Conservation (phyloP, 1,139 yeast genomes). For the Geotrichum histeridarum region DNA sequence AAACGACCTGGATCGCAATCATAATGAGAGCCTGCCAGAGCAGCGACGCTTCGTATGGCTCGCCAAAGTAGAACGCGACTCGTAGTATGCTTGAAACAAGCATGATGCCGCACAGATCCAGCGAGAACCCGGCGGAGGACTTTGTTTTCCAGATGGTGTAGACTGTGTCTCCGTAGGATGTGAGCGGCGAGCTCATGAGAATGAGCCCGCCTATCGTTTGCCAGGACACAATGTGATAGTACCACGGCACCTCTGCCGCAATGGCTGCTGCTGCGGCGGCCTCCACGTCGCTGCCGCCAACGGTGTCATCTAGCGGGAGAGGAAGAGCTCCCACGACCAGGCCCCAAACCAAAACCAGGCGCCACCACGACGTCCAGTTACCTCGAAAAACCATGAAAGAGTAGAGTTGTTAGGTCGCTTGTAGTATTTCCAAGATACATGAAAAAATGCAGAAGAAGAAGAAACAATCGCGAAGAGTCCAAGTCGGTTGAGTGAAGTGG, state of each 20-base stretch:
- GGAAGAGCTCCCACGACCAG: background rate
- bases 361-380: background rate
- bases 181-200: slow-evolving; percentile 59
- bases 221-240: slow-evolving; percentile 16
- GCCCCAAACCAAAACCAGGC: background rate
- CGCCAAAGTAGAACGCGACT: slow-evolving; percentile 67
- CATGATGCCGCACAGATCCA: slow-evolving; percentile 91
- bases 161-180: slow-evolving; percentile 82
- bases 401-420: background rate
- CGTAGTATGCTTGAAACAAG: slow-evolving; percentile 68
- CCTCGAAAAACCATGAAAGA: slow-evolving; percentile 2
- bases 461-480: background rate
- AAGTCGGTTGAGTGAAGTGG: background rate
- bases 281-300: background rate
- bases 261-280: background rate
- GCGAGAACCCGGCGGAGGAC: slow-evolving; percentile 72
- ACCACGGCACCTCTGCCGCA: slow-evolving; percentile 3
- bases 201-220: slow-evolving; percentile 25
- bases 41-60: slow-evolving; percentile 73
- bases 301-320: background rate
- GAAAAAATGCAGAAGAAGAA: background rate
- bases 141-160: slow-evolving; percentile 57
- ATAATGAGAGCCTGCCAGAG: slow-evolving; percentile 72
- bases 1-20: slow-evolving; percentile 64
- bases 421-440: background rate